Percentiles rank a stretch among this genome's conserved stretches.
Conservation (phyloP, 1,284 basidiomycete species). For the Anthracocystis walkeri region DNA sequence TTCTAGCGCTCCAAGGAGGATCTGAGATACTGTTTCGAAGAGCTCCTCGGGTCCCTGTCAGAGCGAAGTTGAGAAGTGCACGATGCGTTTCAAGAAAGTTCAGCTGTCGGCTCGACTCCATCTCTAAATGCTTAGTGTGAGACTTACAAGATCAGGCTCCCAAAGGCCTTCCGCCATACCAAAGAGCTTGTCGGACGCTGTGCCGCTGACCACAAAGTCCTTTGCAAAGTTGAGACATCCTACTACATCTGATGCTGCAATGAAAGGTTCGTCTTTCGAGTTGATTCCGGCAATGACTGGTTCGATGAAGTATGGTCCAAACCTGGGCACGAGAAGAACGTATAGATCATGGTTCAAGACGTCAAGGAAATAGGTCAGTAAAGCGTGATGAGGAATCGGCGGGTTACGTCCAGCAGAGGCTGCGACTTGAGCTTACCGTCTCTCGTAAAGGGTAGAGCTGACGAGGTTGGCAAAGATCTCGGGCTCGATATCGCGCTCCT, state of each 20-base stretch:
- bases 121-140: no score
- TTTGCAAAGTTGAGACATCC: constrained; percentile 94
- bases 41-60: constrained; percentile 86
- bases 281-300: constrained; percentile 92
- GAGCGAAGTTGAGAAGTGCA: not conserved
- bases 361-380: not conserved
- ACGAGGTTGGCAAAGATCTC: constrained; percentile 96
- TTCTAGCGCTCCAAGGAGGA: constrained; percentile 93
- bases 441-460: constrained; percentile 96
- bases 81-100: not conserved
- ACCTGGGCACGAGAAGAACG: constrained; percentile 71
- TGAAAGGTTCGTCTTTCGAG: constrained; percentile 87
- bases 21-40: constrained; percentile 98
- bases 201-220: constrained; percentile 97
- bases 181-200: constrained; percentile 89
- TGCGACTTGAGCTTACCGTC: constrained; percentile 73
- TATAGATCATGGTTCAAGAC: not conserved
- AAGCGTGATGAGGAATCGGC: not conserved
- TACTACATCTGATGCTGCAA: constrained; percentile 94
- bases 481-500: constrained; percentile 95
- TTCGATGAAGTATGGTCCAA: constrained; percentile 96
- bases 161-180: constrained; percentile 98
- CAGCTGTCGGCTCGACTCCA: not conserved
- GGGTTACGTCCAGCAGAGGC: not conserved
- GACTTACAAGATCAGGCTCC: constrained; percentile 86